Conservation (phyloP, 2,329 filamentous ascomycete genomes). For the Xylaria sp. region DNA sequence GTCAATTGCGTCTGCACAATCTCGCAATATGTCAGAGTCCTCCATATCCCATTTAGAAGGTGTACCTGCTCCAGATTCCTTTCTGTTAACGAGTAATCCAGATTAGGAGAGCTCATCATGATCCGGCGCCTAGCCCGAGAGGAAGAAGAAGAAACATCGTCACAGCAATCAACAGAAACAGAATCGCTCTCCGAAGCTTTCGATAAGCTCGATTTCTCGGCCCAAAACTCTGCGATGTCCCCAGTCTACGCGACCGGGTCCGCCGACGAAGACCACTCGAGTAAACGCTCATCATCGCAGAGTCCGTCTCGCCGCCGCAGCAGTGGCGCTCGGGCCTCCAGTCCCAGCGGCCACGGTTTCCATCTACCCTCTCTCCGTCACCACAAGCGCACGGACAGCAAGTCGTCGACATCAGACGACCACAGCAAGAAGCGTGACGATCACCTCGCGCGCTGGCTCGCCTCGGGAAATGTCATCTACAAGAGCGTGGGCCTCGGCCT, state of each 20-base stretch:
- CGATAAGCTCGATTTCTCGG: slow-evolving; percentile 49
- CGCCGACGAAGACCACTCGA: neutral
- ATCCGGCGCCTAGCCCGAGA: slow-evolving; percentile 60
- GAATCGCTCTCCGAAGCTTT: slow-evolving; percentile 50
- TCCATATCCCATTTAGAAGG: neutral
- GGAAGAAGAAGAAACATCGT: slow-evolving; percentile 50
- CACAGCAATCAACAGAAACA: slow-evolving; percentile 35
- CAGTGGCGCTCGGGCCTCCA: neutral
- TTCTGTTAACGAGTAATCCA: slow-evolving; percentile 43
- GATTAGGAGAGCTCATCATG: slow-evolving; percentile 81
- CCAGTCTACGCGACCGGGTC: slow-evolving; percentile 50
- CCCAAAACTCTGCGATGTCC: slow-evolving; percentile 54
- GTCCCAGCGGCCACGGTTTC: slow-evolving; percentile 29
- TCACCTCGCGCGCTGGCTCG: slow-evolving; percentile 65
- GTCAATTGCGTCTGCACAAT: neutral
- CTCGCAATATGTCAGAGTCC: too few species aligned
- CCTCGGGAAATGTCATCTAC: slow-evolving; percentile 73
- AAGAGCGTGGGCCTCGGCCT: slow-evolving; percentile 74
- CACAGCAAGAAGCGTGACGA: slow-evolving; percentile 56
- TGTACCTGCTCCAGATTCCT: neutral
- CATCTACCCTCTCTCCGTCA: slow-evolving; percentile 40
- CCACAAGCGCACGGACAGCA: slow-evolving; percentile 50
- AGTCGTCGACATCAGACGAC: slow-evolving; percentile 48
- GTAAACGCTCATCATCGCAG: slow-evolving; percentile 48
- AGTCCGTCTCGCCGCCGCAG: slow-evolving; percentile 47